These are phyloP conservation scores for Talaromyces sp. DNA, from an alignment of 2,329 filamentous ascomycete species.

Conservation along the genomic window DNA sequence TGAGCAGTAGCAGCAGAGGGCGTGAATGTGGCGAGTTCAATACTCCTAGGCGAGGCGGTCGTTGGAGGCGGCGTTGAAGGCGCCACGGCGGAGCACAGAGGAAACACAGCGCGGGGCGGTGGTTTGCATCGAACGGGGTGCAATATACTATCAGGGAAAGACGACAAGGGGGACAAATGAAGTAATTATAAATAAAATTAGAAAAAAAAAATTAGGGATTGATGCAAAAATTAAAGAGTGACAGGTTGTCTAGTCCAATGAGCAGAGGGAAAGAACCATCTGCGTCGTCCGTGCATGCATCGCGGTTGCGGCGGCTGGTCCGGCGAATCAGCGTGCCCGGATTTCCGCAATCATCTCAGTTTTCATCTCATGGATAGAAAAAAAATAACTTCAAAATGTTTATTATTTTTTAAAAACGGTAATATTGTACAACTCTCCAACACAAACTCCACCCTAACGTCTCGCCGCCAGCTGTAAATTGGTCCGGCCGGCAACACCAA, in stretches of 20 bases:
- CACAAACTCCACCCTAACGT: not conserved
- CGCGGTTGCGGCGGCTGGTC: constrained; percentile 3
- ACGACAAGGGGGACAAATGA: not conserved
- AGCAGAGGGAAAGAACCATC: not conserved
- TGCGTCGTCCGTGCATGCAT: not conserved
- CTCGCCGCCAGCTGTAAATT: constrained; percentile 51
- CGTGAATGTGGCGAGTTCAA: constrained; percentile 29
- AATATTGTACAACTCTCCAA: not conserved
- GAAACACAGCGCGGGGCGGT: not conserved
- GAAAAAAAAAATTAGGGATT: not conserved
- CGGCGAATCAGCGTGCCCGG: not conserved
- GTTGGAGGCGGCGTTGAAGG: constrained; percentile 10
- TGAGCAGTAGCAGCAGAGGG: not conserved
- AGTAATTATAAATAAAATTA: not conserved
- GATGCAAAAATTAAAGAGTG: not conserved
- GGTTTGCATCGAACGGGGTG: not conserved
- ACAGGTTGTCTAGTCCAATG: not conserved
- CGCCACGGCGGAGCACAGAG: constrained; percentile 18
- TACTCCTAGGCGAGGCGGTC: constrained; percentile 15
- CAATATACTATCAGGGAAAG: not conserved
- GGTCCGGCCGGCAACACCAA: constrained; percentile 69
- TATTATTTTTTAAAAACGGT: not conserved
- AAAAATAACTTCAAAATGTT: not conserved
- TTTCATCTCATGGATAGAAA: not conserved
- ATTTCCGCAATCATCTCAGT: not conserved